phyloP scores from a whole-genome alignment of 2,329 filamentous ascomycete species.

The Botryotinia convoluta region DNA sequence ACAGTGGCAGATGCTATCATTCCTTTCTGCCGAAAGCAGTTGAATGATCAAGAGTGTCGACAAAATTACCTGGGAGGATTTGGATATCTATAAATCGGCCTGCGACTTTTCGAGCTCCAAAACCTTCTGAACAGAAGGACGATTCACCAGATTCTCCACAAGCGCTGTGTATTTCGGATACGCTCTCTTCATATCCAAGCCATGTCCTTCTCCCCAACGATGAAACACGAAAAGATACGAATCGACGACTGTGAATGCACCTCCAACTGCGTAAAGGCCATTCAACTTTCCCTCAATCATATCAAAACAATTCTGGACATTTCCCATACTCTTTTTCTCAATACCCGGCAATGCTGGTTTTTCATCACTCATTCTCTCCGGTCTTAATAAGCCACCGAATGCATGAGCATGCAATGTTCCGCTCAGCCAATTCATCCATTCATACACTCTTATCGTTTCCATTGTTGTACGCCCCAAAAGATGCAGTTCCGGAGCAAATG shows the following conservation, averaged over 20 bases:
- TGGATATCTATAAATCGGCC: not conserved
- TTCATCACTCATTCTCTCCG: conserved; percentile 34
- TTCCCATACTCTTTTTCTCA: conserved; percentile 28
- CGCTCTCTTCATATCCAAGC: conserved; percentile 29
- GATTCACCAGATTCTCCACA: conserved; percentile 23
- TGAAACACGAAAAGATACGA: conserved; percentile 39
- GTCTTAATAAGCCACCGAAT: conserved; percentile 34
- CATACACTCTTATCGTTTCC: conserved; percentile 37
- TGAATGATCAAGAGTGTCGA: not conserved
- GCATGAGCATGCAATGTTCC: conserved; percentile 37
- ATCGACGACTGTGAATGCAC: conserved; percentile 40
- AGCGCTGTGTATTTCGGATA: conserved; percentile 27
- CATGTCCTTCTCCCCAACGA: conserved; percentile 34
- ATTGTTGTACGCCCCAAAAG: conserved; percentile 36
- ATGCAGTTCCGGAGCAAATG: conserved; percentile 34
- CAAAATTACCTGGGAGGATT: not conserved
- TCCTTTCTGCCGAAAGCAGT: too few species aligned
- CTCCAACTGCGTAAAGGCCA: conserved; percentile 34
- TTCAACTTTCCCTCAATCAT: conserved; percentile 33
- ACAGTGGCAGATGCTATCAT: not conserved
- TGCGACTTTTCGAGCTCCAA: not conserved
- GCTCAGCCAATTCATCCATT: conserved; percentile 41
- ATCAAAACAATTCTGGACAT: conserved; percentile 32
- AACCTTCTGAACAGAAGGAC: not conserved
- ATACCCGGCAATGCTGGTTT: conserved; percentile 25